phyloP scores from a whole-genome alignment of 805 yeast genomes.

The Candida montana region DNA sequence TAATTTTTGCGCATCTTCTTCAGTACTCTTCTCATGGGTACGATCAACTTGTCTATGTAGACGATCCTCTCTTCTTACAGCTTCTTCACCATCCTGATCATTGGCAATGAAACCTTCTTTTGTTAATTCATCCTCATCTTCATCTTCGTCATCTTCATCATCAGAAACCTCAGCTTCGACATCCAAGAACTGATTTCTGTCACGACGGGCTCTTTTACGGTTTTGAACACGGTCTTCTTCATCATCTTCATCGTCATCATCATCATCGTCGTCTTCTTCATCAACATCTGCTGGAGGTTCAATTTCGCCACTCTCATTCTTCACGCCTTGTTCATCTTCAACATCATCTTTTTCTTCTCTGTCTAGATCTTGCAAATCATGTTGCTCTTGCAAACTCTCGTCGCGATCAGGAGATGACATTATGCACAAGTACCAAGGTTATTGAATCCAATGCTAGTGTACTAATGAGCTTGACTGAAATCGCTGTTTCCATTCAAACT shows the following conservation, averaged over 20 bases:
- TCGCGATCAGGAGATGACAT: constrained; percentile 23
- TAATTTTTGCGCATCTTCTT: constrained; percentile 89
- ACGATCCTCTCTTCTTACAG: constrained; percentile 56
- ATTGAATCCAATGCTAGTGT: not conserved
- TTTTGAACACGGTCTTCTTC: constrained; percentile 45
- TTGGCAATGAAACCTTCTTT: constrained; percentile 79
- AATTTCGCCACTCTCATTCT: constrained; percentile 8
- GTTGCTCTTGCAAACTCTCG: constrained; percentile 19
- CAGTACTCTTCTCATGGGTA: constrained; percentile 78
- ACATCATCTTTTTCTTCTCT: constrained; percentile 23
- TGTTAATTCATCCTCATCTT: constrained; percentile 82
- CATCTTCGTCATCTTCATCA: constrained; percentile 95
- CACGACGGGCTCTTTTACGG: constrained; percentile 40
- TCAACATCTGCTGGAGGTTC: constrained; percentile 13
- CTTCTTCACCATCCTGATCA: constrained; percentile 60
- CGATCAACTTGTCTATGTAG: constrained; percentile 89
- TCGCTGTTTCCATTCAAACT: no score
- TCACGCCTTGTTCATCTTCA: constrained; percentile 12
- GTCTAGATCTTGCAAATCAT: constrained; percentile 19
- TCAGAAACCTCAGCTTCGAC: constrained; percentile 99
- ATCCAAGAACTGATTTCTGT: constrained; percentile 80
- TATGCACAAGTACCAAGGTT: not conserved
- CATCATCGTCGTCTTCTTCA: constrained; percentile 33
- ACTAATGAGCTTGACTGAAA: not conserved
- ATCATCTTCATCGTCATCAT: constrained; percentile 42